These are phyloP conservation scores for Boletus edulis DNA, from an alignment of 768 basidiomycete species.

Conservation along the genomic window DNA sequence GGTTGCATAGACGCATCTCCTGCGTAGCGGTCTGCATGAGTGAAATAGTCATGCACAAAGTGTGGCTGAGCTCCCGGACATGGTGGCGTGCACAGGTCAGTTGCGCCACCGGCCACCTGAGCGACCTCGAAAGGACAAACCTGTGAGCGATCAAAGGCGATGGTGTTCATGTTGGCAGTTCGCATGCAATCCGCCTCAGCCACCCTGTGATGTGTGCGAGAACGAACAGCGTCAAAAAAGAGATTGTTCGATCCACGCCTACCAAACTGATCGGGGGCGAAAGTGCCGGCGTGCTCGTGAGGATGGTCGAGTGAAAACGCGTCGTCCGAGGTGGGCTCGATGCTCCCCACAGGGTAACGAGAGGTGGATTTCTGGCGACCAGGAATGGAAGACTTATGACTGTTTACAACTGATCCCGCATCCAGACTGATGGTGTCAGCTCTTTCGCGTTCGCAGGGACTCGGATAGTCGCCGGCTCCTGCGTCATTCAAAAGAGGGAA, in stretches of 20 bases:
- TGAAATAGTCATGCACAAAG: constrained; percentile 25
- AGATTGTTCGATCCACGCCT: constrained; percentile 37
- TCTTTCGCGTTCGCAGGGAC: constrained; percentile 23
- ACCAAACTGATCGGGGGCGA: constrained; percentile 23
- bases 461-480: constrained; percentile 16
- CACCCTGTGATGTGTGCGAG: constrained; percentile 24
- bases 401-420: constrained; percentile 7
- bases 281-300: constrained; percentile 10
- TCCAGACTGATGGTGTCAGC: constrained; percentile 8
- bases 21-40: constrained; percentile 22
- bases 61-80: constrained; percentile 25
- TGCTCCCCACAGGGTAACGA: constrained; percentile 16
- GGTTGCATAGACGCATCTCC: constrained; percentile 22
- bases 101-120: constrained; percentile 21
- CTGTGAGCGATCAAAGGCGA: constrained; percentile 23
- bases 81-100: constrained; percentile 25
- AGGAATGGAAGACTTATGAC: constrained; percentile 9
- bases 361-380: constrained; percentile 19
- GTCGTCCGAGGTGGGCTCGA: constrained; percentile 14
- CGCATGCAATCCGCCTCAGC: constrained; percentile 21
- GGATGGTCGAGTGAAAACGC: constrained; percentile 12
- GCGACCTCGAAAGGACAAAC: constrained; percentile 17
- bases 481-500: constrained; percentile 26
- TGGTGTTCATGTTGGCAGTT: constrained; percentile 19
- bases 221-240: constrained; percentile 37